Evolutionary conservation across 768 basidiomycete species (phyloP), one percentile per base, ranked within the genome.

Genomic region (Plicaturopsis crispa): DNA sequence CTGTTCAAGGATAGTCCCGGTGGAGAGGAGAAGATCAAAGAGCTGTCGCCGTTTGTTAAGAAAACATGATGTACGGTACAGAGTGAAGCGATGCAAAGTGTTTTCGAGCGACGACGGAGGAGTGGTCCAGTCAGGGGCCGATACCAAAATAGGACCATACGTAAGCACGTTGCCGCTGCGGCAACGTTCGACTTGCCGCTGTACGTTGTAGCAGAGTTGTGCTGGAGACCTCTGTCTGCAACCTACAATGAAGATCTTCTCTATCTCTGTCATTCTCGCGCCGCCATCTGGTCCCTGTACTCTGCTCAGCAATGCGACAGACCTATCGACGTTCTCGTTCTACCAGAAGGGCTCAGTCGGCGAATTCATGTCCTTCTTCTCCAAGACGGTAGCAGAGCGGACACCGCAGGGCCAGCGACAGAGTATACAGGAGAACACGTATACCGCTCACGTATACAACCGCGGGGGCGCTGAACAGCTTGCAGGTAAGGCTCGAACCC

Each of bases 301-400:
- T 4, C 58, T 80, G 22, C 77, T 98, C 21, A 67, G 69, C 47
- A 72, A 64, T 26, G 80, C 83, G 12, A 76, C 71, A 31, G 94
- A 98, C 55, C 73, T 97, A 11, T 86, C 84, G 19, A 83, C 83
- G 8, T 97, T 93, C 68, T 84, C 84, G 21, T 98, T 97, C 70
- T 96, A 93, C 62, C 91, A 96, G 65, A 70, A 75, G 45, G 82
- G 88, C 33, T 80, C 84, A 13, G 79, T 94, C 36, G 76, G 69
- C 36, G 94, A 98, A 65, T 97, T 98, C 62, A 75, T 98, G 78
- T 72, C 76, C 18, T 98, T 98, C 73, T 84, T 96, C 60, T 78
- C 84, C 33, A 90, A 81, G 72, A 97, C 92, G 2, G 90, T 97
- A 22, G 80, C 79, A 26, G 89, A 93, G 51, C 72, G 92, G 32